Evolutionary conservation across 257 asterid genomes (phyloP).

Genomic region (Nicotiana attenuata): DNA sequence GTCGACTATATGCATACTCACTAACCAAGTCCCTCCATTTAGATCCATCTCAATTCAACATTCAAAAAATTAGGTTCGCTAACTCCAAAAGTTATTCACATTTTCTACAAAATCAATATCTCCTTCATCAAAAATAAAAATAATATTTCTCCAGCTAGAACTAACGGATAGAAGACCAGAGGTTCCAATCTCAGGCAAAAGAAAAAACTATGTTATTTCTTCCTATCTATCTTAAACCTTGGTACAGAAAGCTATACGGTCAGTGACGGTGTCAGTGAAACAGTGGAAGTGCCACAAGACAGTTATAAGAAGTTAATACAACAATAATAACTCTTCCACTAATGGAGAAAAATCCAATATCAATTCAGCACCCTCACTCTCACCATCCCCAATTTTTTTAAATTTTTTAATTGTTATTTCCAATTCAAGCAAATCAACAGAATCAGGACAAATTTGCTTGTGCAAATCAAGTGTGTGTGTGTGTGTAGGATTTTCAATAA

Average conservation of each 20-base stretch:
- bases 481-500: background rate
- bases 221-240: background rate
- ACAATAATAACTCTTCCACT: background rate
- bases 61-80: background rate
- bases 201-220: background rate
- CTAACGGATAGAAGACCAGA: background rate
- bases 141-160: background rate
- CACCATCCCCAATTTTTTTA: background rate
- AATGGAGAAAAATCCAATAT: background rate
- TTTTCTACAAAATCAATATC: background rate
- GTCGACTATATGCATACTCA: background rate
- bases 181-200: background rate
- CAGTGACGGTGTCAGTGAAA: background rate
- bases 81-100: background rate
- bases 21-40: background rate
- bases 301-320: background rate
- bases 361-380: background rate
- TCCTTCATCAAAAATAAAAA: background rate
- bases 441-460: background rate
- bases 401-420: background rate
- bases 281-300: no score
- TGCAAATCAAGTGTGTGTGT: background rate
- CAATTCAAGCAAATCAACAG: background rate
- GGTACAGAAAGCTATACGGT: background rate
- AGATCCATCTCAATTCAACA: background rate